Conservation (phyloP, 2,329 filamentous ascomycete genomes). For the Dissoconium aciculare region DNA sequence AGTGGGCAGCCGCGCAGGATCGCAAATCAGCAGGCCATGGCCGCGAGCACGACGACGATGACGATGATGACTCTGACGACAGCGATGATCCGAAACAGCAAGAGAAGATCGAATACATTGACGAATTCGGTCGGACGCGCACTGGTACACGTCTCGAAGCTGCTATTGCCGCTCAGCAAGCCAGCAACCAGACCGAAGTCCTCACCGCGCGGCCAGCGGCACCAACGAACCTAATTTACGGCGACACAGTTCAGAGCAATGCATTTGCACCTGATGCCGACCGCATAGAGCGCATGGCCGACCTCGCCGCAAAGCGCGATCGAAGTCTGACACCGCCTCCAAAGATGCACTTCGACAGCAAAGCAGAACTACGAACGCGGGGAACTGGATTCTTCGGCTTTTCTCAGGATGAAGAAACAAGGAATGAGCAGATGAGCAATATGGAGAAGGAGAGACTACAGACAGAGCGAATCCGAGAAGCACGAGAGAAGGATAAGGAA, state of each 20-base stretch:
- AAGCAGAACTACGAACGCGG: conserved; percentile 67
- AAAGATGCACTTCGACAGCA: conserved; percentile 72
- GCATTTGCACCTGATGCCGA: conserved; percentile 66
- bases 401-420: conserved; percentile 53
- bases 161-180: conserved; percentile 43
- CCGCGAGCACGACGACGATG: conserved; percentile 27
- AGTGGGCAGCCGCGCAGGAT: conserved; percentile 60
- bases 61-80: conserved; percentile 26
- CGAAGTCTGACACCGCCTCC: conserved; percentile 65
- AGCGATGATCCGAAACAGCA: conserved; percentile 28
- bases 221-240: conserved; percentile 62
- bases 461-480: conserved; percentile 51
- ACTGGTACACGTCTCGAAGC: conserved; percentile 57
- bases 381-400: conserved; percentile 90
- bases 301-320: conserved; percentile 63
- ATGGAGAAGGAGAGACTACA: conserved; percentile 51
- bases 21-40: no score
- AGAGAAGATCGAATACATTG: conserved; percentile 70
- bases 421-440: conserved; percentile 59
- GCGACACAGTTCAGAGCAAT: conserved; percentile 66
- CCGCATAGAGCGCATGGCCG: conserved; percentile 54
- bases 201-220: conserved; percentile 53
- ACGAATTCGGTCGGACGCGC: conserved; percentile 81
- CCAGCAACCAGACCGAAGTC: conserved; percentile 43
- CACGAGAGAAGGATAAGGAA: no score